Base-by-base conservation (phyloP, 768 basidiomycete species). In the Arthromyces matolae region DNA sequence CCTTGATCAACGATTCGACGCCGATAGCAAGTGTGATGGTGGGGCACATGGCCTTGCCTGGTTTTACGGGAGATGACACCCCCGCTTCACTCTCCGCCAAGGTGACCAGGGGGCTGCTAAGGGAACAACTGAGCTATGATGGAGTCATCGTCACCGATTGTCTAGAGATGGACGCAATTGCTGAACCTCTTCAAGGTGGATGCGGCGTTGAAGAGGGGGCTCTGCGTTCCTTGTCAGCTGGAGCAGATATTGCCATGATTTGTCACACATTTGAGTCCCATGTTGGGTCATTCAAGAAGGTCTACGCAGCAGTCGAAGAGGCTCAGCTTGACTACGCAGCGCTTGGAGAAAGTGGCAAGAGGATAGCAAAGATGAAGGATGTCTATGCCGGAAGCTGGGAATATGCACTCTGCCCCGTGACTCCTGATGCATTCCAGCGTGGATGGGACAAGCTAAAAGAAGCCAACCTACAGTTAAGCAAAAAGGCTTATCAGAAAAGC, bases 101-200 rank as follows among this genome's bases (percentile, higher is more conserved):
- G 33, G 72, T 84, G 20, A 81, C 79, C 22, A 79, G 70, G 0
- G 75, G 64, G 12, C 58, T 86, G 10, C 64, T 86, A 34, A 72
- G 81, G 35, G 60, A 64, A 2, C 69, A 76, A 33, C 51, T 87
- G 56, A 67, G 68, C 0, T 88, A 75, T 60, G 40, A 67, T 3
- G 84, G 84, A 0, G 75, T 87, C 29, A 62, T 85, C 18, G 84
- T 86, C 23, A 86, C 86, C 1, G 86, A 87, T 58, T 87, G 86
- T 57, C 64, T 88, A 19, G 85, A 87, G 65, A 87, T 89, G 86
- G 81, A 81, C 39, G 84, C 86, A 9, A 76, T 87, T 13, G 73
- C 79, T 0, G 69, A 73, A 23, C 66, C 67, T 14, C 67, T 71
- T 9, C 63, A 69, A 43, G 74, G 73, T 5, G 71, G 67, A 14